Percentiles rank a stretch among this genome's conserved stretches.
Conservation (phyloP, 768 basidiomycete species). For the Auricularia auricula-judae region DNA sequence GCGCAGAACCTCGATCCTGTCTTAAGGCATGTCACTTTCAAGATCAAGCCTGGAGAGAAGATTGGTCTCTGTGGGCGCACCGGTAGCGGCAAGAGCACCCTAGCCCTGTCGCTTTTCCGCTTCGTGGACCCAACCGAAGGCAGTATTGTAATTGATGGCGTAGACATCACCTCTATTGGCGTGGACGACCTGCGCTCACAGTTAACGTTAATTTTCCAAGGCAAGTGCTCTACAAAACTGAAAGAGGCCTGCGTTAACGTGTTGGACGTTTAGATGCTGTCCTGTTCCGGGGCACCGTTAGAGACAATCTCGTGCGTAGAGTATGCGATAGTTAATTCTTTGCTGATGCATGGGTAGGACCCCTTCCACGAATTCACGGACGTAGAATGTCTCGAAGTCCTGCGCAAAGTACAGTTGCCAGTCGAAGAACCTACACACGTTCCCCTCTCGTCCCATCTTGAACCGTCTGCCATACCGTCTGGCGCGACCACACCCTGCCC, state of each 20-base stretch:
- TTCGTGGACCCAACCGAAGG: slow-evolving; percentile 24
- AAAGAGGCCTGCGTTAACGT: slow-evolving; percentile 1
- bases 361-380: slow-evolving; percentile 6
- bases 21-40: slow-evolving; percentile 46
- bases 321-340: slow-evolving; percentile 12
- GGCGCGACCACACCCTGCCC: neutral
- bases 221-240: too few species aligned
- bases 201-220: slow-evolving; percentile 4
- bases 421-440: neutral
- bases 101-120: slow-evolving; percentile 23
- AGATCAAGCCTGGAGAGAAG: slow-evolving; percentile 50
- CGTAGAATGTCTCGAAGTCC: slow-evolving; percentile 4
- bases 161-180: slow-evolving; percentile 26
- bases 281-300: slow-evolving; percentile 1
- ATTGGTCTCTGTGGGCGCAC: slow-evolving; percentile 43
- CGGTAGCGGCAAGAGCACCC: slow-evolving; percentile 3
- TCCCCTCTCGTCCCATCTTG: neutral
- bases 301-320: slow-evolving; percentile 18
- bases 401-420: slow-evolving; percentile 9
- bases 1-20: slow-evolving; percentile 51
- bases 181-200: slow-evolving; percentile 24
- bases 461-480: neutral
- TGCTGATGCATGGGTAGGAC: neutral
- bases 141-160: slow-evolving; percentile 20
- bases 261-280: slow-evolving; percentile 3